phyloP scores from a whole-genome alignment of 2,329 filamentous ascomycete species.

The Penicillium sp. region DNA sequence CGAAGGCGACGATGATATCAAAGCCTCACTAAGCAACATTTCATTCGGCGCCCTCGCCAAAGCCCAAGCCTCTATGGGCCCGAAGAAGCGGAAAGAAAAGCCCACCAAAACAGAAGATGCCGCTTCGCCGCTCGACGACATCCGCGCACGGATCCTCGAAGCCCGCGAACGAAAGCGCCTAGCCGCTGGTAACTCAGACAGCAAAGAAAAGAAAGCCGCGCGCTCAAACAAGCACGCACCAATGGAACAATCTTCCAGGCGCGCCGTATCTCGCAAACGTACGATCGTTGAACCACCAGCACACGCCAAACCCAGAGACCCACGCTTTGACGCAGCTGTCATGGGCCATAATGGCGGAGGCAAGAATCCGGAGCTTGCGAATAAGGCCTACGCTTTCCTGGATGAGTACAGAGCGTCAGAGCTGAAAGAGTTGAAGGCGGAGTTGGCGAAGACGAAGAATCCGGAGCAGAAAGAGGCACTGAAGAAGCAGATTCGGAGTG shows the following conservation, averaged over 20 bases:
- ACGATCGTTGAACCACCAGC: conserved; percentile 59
- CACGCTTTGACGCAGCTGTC: conserved; percentile 72
- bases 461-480: conserved; percentile 62
- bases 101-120: conserved; percentile 12
- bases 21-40: conserved; percentile 53
- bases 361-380: conserved; percentile 47
- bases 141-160: conserved; percentile 40
- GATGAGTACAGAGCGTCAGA: conserved; percentile 82
- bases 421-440: conserved; percentile 66
- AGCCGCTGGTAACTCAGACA: conserved; percentile 20
- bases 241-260: conserved; percentile 73
- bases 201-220: conserved; percentile 30
- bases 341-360: conserved; percentile 32
- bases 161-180: conserved; percentile 41
- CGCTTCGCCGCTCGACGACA: conserved; percentile 35
- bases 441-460: conserved; percentile 65
- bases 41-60: conserved; percentile 89
- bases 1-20: conserved; percentile 35
- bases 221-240: conserved; percentile 84
- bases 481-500: conserved; percentile 67
- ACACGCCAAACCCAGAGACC: conserved; percentile 67
- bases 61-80: conserved; percentile 67
- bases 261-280: conserved; percentile 74
- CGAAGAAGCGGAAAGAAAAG: conserved; percentile 30
- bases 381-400: conserved; percentile 79